Conservation (phyloP, 257 asterid species). For the Fraxinus anomala region DNA sequence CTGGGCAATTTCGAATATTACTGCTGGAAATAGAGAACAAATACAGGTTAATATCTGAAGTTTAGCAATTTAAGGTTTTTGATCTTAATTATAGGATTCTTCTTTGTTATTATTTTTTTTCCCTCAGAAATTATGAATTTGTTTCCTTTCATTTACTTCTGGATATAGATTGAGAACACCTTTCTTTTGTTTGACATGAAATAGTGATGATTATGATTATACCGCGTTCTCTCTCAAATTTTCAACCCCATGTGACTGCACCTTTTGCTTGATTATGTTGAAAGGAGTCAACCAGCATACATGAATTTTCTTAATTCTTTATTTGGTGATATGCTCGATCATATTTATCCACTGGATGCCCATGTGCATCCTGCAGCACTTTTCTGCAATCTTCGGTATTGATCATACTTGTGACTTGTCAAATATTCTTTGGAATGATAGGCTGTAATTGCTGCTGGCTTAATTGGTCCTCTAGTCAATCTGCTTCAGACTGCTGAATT, state of each 20-base stretch:
- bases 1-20: slow-evolving; percentile 89
- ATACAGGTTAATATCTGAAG: slow-evolving; percentile 58
- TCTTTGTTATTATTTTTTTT: not conserved
- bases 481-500: slow-evolving; percentile 84
- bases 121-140: not conserved
- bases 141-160: not conserved
- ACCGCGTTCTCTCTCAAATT: not conserved
- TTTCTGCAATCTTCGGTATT: not conserved
- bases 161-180: not conserved
- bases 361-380: not conserved
- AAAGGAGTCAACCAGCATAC: not conserved
- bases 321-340: not conserved
- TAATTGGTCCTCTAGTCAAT: slow-evolving; percentile 72
- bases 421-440: slow-evolving; percentile 35
- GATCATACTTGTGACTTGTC: slow-evolving; percentile 11
- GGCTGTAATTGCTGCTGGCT: slow-evolving; percentile 84
- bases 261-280: not conserved
- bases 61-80: slow-evolving; percentile 7
- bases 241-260: not conserved
- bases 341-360: not conserved
- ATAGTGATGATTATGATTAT: not conserved
- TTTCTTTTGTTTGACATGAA: not conserved
- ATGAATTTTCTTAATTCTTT: slow-evolving; percentile 10
- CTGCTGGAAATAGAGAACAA: slow-evolving; percentile 90
- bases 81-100: slow-evolving; percentile 8